phyloP scores from a whole-genome alignment of 352 stramenopile genomes.

The Globisporangium parvum region DNA sequence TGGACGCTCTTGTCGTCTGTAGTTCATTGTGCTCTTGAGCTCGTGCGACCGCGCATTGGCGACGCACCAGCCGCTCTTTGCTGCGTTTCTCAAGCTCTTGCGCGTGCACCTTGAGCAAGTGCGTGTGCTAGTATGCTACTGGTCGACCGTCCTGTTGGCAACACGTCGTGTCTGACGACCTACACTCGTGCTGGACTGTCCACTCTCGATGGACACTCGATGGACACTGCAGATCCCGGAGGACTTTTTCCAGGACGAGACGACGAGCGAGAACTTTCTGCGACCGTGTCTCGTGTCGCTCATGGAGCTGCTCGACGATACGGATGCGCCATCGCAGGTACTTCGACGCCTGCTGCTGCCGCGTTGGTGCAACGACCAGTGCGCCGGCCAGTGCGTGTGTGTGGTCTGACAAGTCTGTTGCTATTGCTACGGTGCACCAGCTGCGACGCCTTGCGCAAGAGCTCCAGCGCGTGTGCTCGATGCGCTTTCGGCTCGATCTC shows the following conservation, averaged over 20 bases:
- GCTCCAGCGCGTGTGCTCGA: constrained; percentile 22
- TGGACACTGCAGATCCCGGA: constrained; percentile 32
- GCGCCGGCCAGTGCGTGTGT: not conserved
- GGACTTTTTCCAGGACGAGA: constrained; percentile 70
- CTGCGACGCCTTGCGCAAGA: constrained; percentile 21
- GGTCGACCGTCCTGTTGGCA: no score
- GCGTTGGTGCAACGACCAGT: not conserved
- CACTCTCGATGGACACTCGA: not conserved
- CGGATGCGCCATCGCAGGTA: constrained; percentile 34
- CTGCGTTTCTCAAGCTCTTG: constrained; percentile 52
- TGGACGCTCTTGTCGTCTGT: no score
- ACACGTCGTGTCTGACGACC: not conserved
- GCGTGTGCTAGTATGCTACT: not conserved
- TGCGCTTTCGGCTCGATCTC: constrained; percentile 31
- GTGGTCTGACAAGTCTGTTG: not conserved
- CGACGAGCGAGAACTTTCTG: constrained; percentile 59
- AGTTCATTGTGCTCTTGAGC: constrained; percentile 60
- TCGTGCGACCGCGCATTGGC: constrained; percentile 50
- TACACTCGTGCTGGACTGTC: not conserved
- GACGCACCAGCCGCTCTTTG: constrained; percentile 37
- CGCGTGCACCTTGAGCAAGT: constrained; percentile 56
- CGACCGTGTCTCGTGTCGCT: constrained; percentile 49
- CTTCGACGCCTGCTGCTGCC: not conserved
- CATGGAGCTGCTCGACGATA: constrained; percentile 52
- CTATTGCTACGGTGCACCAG: constrained; percentile 9